Base-by-base conservation (phyloP, 345 rosid genomes). In the Pistacia integerrima region DNA sequence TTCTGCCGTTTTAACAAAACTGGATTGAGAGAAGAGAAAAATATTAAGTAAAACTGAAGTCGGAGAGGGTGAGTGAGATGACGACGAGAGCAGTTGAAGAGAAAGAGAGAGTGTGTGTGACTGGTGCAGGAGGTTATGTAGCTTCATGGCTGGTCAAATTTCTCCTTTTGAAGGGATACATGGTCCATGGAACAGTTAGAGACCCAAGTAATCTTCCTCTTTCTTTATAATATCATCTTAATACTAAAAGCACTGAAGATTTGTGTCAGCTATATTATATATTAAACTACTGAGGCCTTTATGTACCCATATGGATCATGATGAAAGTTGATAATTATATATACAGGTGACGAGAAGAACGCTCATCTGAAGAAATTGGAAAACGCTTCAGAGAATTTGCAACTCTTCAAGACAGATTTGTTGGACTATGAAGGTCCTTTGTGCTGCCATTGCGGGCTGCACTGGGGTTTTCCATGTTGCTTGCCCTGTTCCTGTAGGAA, bases 61-160 rank as follows among this genome's bases (percentile, higher is more conserved):
- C 17, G 14, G 14, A 22, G 22, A 33, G 57, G 18, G 17, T 4
- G 67, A 35, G 28, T 17, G 49, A 18, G n/a, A 52, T 18, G 30
- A 9, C 3, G 49, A 76, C 28, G 17, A 38, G 58, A 49, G 69
- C 76, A 73, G 74, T 78, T 80, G 72, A 17, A 13, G 78, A 72
- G 13, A 76, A 64, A 58, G 80, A 73, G 74, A 79, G 67, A 35
- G 85, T 87, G 28, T 90, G 91, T 60, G 94, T 84, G 35, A 92
- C 90, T 16, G 91, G 91, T 44, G 85, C 97, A 48, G 92, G 91
- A 80, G 97, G 90, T 28, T 83, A 67, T 77, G 48, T 84, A 36
- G 86, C 79, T 2, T 85, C 91, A 1, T 84, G 87, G 92, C 75
- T 88, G 16, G 80, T 87, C 46, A 88, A 87, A 82, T 57, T 83